Percentiles rank a stretch among this genome's conserved stretches.
Evolutionary conservation across 768 basidiomycete genomes (phyloP).

Genomic region (Lepiota venenata): DNA sequence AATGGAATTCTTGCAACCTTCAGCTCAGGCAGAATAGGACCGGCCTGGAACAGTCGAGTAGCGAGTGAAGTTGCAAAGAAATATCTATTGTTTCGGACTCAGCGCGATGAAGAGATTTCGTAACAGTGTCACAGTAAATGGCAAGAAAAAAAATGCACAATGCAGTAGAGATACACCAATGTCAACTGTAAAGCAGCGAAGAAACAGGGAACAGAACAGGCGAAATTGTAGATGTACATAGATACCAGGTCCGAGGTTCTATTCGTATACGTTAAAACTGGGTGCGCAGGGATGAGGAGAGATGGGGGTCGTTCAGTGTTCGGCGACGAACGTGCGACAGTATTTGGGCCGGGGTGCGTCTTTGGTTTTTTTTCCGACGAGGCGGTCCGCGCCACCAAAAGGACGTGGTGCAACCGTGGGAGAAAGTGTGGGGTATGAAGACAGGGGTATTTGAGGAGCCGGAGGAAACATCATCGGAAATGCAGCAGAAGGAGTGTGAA

Average conservation of each 20-base stretch:
- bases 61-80: no score
- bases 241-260: conserved; percentile 7
- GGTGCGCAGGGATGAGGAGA: background rate
- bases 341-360: no score
- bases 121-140: no score
- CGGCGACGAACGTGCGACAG: no score
- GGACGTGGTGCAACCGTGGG: conserved; percentile 5
- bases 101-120: no score
- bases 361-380: no score
- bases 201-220: background rate
- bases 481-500: background rate
- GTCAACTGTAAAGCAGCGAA: conserved; percentile 1
- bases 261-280: background rate
- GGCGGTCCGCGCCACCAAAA: background rate
- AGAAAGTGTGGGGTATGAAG: background rate
- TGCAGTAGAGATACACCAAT: conserved; percentile 9
- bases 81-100: no score
- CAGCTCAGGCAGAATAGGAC: no score
- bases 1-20: no score
- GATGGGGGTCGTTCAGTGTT: background rate
- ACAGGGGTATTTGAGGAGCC: background rate
- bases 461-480: no score
- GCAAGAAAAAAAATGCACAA: background rate
- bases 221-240: conserved; percentile 5
- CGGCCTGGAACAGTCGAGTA: no score